Evolutionary conservation across 73 alveolate species (phyloP).

Genomic region (Paramecium sexaurelia): DNA sequence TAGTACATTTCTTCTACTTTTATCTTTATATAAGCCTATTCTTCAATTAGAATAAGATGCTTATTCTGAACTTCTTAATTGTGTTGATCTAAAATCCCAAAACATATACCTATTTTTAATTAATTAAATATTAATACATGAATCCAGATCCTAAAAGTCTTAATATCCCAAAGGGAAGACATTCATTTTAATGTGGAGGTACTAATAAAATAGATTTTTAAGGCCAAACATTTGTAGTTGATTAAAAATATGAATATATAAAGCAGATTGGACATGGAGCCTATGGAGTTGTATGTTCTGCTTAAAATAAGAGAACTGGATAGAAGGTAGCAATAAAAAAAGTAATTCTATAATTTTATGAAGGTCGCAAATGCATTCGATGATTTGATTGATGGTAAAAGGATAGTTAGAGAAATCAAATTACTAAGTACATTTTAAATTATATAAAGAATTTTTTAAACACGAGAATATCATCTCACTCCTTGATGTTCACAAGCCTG

Average conservation of each 20-base stretch:
- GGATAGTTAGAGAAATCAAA: constrained; percentile 88
- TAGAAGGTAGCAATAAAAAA: constrained; percentile 95
- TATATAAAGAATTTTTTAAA: constrained; percentile 75
- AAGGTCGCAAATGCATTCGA: constrained; percentile 89
- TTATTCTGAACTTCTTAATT: background rate
- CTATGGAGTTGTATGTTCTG: constrained; percentile 94
- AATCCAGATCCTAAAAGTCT: constrained; percentile 31
- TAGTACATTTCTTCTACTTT: background rate
- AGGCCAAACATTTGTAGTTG: constrained; percentile 81
- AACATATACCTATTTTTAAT: constrained; percentile 11
- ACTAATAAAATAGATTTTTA: background rate
- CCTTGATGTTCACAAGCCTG: constrained; percentile 86
- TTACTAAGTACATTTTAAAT: constrained; percentile 59
- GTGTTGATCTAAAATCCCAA: background rate
- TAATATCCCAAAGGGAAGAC: constrained; percentile 3
- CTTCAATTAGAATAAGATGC: background rate
- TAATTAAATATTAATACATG: constrained; percentile 8
- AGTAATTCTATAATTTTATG: constrained; percentile 44
- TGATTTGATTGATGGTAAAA: constrained; percentile 88
- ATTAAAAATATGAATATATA: constrained; percentile 81
- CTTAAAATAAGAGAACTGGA: constrained; percentile 80
- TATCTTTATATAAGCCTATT: background rate
- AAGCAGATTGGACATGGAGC: constrained; percentile 91
- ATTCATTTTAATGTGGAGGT: constrained; percentile 59
- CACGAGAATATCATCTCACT: constrained; percentile 85